Base-by-base conservation (phyloP, 768 basidiomycete genomes). In the Hericium alpestre region DNA sequence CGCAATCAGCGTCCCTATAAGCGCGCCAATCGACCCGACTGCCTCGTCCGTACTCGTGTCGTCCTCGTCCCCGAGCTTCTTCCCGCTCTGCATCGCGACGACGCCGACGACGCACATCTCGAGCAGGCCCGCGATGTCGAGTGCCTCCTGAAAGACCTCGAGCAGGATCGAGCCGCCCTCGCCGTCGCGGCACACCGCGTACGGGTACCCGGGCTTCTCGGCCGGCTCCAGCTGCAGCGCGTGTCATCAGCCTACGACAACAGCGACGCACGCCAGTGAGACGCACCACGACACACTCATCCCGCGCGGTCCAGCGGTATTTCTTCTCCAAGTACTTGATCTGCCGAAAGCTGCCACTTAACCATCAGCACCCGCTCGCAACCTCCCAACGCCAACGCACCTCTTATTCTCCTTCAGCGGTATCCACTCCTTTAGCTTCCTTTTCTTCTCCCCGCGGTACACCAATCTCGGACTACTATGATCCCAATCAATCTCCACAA, bases 61-160 rank as follows among this genome's bases (percentile, higher is more conserved):
- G 20, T 32, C 23, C n/a, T 38, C 39, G 22, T 56, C 54, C 16
- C 54, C 56, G 41, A 51, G 20, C 37, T 20, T 27, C 22, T 53
- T 50, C 11, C 58, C 66, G 63, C 65, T 66, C 62, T 40, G 56
- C 48, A 52, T 58, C 9, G 54, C 15, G 48, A 60, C 55, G 41
- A 63, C 61, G 60, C 54, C 47, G 56, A 61, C 49, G 38, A 61
- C 68, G 27, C 68, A 50, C 23, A 27, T 50, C 53, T 58, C 58
- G 38, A 59, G 32, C 51, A 54, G 46, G 15, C 40, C 55, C 5
- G 57, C 41, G 39, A 55, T 27, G 43, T 55, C 50, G 41, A 58
- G 54, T 4, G 46, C 11, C 15, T 49, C 59, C 38, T 55, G 46
- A 43, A 54, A 58, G n/a, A 46, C 54, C 22, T 60, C 57, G 38